Percentiles rank a stretch among this genome's conserved stretches.
phyloP scores from a whole-genome alignment of 495 filamentous ascomycete genomes.

The Thermothielavioides terrestris region DNA sequence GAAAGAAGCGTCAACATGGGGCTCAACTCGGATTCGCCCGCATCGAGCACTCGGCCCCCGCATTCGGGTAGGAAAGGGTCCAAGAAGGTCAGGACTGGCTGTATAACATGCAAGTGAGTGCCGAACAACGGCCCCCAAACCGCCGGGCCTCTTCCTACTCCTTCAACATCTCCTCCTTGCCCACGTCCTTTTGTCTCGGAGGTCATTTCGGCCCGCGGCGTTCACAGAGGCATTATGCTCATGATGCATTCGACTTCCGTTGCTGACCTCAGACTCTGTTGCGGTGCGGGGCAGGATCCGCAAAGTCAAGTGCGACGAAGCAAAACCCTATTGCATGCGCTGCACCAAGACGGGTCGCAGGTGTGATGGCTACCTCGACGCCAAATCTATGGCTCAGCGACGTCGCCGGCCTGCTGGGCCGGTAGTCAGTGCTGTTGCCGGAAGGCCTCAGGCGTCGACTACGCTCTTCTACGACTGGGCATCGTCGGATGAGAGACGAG shows the following conservation, averaged over 20 bases:
- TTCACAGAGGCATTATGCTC: no score
- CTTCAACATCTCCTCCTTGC: no score
- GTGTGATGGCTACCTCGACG: slow-evolving; percentile 37
- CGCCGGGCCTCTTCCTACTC: no score
- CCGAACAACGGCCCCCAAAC: no score
- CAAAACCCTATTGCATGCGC: slow-evolving; percentile 34
- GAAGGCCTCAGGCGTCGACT: slow-evolving; percentile 13
- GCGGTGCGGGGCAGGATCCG: slow-evolving; percentile 21
- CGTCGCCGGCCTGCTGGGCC: slow-evolving; percentile 19
- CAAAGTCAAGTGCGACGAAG: slow-evolving; percentile 40
- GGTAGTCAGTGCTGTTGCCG: neutral
- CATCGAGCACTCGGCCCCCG: slow-evolving; percentile 10
- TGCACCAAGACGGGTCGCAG: slow-evolving; percentile 39
- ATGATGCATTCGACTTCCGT: no score
- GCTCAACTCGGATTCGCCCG: slow-evolving; percentile 20
- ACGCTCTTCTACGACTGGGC: slow-evolving; percentile 23
- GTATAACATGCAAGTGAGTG: slow-evolving; percentile 33
- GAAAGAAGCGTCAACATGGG: slow-evolving; percentile 8
- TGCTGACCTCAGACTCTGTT: slow-evolving; percentile 11
- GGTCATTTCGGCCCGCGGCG: no score
- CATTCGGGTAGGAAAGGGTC: slow-evolving; percentile 27
- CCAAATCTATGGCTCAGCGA: slow-evolving; percentile 21
- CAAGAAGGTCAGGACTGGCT: slow-evolving; percentile 30
- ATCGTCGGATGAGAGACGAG: slow-evolving; percentile 29
- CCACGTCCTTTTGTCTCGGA: neutral